Conservation (phyloP, 2,329 filamentous ascomycete genomes). For the Aspergillus tamarii region DNA sequence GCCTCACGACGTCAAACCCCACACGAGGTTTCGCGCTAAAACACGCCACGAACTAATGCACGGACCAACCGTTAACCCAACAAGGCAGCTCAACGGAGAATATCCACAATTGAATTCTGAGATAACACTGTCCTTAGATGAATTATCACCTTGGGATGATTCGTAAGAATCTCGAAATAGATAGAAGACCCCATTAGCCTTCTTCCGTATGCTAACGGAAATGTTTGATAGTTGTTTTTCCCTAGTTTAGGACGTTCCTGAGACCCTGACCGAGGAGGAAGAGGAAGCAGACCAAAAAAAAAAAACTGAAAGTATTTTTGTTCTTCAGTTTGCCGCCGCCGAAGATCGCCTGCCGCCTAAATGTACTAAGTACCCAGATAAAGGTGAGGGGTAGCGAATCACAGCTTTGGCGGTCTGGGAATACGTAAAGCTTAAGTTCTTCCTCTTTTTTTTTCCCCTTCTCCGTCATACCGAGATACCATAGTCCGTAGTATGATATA, state of each 20-base stretch:
- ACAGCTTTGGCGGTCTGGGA: conserved; percentile 13
- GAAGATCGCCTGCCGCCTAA: conserved; percentile 6
- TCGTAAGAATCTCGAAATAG: background rate
- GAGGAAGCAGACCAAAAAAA: background rate
- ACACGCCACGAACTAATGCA: conserved; percentile 20
- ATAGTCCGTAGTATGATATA: background rate
- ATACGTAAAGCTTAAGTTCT: background rate
- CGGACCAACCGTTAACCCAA: conserved; percentile 18
- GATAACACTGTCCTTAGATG: background rate
- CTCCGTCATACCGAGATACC: conserved; percentile 10
- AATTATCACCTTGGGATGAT: background rate
- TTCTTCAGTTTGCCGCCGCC: background rate
- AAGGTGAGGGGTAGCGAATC: conserved; percentile 4
- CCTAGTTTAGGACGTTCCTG: background rate
- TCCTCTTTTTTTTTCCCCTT: background rate
- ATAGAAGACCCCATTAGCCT: background rate
- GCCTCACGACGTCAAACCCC: conserved; percentile 15
- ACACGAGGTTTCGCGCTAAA: conserved; percentile 16
- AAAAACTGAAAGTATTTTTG: background rate
- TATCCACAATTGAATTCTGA: conserved; percentile 12
- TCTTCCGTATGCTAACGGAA: too few relatives aligned
- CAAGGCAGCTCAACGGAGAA: conserved; percentile 7
- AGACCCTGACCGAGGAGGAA: background rate
- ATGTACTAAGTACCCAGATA: conserved; percentile 1
- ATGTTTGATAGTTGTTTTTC: background rate